Conservation (phyloP, 495 filamentous ascomycete genomes). For the Aspergillus ellipticus region DNA sequence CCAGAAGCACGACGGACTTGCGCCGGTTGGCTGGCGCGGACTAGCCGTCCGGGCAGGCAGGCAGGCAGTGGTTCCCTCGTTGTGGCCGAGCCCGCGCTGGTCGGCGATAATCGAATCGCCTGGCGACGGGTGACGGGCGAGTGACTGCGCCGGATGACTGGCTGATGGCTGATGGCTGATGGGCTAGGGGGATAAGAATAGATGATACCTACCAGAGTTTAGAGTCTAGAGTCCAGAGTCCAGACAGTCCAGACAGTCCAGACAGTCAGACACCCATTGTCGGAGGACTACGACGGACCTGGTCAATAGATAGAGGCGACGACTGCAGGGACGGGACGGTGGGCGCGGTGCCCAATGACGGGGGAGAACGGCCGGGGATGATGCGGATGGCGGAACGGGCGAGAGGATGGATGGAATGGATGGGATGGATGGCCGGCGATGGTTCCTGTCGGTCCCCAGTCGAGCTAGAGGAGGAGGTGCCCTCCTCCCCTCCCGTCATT, state of each 20-base stretch:
- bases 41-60: neutral
- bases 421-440: no score
- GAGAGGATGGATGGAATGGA: neutral
- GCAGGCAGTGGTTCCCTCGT: neutral
- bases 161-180: no score
- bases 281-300: no score
- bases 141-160: no score
- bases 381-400: slow-evolving; percentile 14
- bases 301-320: neutral
- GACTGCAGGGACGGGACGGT: slow-evolving; percentile 7
- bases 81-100: slow-evolving; percentile 14
- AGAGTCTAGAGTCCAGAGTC: no score
- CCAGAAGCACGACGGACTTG: slow-evolving; percentile 16
- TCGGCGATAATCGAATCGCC: no score
- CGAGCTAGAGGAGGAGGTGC: neutral
- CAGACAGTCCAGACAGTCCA: no score
- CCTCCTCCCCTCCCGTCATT: neutral
- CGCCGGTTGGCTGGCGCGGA: no score
- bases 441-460: neutral
- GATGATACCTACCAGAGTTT: no score
- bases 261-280: no score
- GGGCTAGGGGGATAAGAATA: neutral
- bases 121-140: no score
- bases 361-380: neutral
- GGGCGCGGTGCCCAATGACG: slow-evolving; percentile 3